A percentile compares a stretch with the other conserved stretches of the same genome.
These are phyloP conservation scores for Geranium rotundifolium DNA, from an alignment of 345 rosid genomes.

Conservation along the genomic window DNA sequence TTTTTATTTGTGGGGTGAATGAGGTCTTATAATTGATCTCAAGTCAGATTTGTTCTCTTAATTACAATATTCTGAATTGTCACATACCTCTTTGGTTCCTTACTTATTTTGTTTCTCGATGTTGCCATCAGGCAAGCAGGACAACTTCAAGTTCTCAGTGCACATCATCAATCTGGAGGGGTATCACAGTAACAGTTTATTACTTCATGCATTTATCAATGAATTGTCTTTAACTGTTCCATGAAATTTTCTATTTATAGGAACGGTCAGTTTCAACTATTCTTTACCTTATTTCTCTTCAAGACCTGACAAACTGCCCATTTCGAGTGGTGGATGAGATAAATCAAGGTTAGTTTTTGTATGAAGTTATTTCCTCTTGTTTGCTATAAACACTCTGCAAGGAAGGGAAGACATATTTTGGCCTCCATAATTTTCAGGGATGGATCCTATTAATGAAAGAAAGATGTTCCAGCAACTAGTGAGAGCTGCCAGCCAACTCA, in stretches of 20 bases:
- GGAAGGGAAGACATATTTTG: background rate
- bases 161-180: slow-evolving; percentile 98
- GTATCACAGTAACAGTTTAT: slow-evolving; percentile 18
- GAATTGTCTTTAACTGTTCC: background rate
- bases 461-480: slow-evolving; percentile 98
- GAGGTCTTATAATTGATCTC: background rate
- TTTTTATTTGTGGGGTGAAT: background rate
- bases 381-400: background rate
- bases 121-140: slow-evolving; percentile 49
- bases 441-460: slow-evolving; percentile 93
- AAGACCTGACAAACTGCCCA: slow-evolving; percentile 93
- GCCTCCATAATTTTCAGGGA: slow-evolving; percentile 33
- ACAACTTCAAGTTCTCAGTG: slow-evolving; percentile 81
- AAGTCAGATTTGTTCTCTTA: background rate
- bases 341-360: slow-evolving; percentile 57
- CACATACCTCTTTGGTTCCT: background rate
- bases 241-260: slow-evolving; percentile 15
- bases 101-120: slow-evolving; percentile 11
- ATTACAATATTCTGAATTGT: slow-evolving; percentile 1
- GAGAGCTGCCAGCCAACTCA: slow-evolving; percentile 85
- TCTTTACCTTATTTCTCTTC: slow-evolving; percentile 93
- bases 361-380: background rate
- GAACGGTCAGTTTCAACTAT: slow-evolving; percentile 92
- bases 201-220: slow-evolving; percentile 6
- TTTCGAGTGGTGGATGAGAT: slow-evolving; percentile 97